A percentile compares a stretch with the other conserved stretches of the same genome.
Evolutionary conservation across 139 green algal species (phyloP).

Genomic region (Marvania coccoides): DNA sequence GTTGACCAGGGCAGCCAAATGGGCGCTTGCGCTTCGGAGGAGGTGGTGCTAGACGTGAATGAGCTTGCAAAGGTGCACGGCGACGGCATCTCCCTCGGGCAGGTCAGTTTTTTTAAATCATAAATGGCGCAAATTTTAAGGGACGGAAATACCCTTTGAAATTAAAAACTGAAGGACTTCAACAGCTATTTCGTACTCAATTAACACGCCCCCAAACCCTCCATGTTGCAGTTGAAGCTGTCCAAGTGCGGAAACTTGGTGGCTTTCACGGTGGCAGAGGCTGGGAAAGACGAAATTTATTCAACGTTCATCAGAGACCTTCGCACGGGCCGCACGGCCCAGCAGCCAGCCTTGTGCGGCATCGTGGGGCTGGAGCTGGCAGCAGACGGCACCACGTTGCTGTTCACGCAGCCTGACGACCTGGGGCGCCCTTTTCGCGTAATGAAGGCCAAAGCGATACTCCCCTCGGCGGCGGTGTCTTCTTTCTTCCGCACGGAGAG

Average conservation of each 20-base stretch:
- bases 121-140: no score
- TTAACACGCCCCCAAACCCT: no score
- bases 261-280: constrained; percentile 17
- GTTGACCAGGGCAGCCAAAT: not conserved
- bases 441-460: no score
- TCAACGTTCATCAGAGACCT: constrained; percentile 1
- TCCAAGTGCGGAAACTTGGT: constrained; percentile 2
- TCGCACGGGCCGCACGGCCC: not conserved
- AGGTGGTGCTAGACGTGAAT: constrained; percentile 21
- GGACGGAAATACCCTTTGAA: no score
- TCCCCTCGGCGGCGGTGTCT: no score
- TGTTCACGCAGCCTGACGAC: constrained; percentile 17
- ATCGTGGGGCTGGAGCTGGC: constrained; percentile 25
- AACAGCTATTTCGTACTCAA: no score
- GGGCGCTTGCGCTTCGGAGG: not conserved
- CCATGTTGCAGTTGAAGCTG: constrained; percentile 17
- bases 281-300: not conserved
- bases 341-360: not conserved
- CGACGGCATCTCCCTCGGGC: constrained; percentile 3
- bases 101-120: no score
- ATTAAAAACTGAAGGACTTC: no score
- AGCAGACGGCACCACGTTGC: constrained; percentile 10
- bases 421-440: constrained; percentile 18
- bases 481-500: no score
- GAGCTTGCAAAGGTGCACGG: constrained; percentile 16